A percentile compares a stretch with the other conserved stretches of the same genome.
Conservation (phyloP, 768 basidiomycete species). For the Mycena olivaceomarginata region DNA sequence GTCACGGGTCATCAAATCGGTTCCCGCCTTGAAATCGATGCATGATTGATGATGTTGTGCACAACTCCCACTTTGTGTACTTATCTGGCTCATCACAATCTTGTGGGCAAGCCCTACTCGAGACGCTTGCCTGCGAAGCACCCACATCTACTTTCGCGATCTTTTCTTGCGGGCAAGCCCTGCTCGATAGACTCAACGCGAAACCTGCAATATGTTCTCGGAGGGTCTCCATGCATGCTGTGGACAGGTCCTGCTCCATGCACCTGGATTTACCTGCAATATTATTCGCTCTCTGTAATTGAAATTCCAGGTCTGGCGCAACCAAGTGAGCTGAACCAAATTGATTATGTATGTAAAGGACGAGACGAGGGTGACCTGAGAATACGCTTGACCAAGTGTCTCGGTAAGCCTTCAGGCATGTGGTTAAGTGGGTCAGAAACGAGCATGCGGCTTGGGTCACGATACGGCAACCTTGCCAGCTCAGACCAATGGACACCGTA, state of each 20-base stretch:
- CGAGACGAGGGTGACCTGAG: too few relatives aligned
- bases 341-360: too few relatives aligned
- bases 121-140: too few relatives aligned
- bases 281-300: not conserved
- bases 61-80: not conserved
- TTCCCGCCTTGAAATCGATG: not conserved
- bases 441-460: too few relatives aligned
- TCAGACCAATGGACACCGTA: too few relatives aligned
- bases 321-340: not conserved
- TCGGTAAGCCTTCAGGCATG: too few relatives aligned
- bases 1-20: not conserved
- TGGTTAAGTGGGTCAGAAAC: too few relatives aligned
- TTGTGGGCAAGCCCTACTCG: not conserved
- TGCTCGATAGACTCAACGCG: not conserved
- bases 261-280: not conserved
- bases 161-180: not conserved
- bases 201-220: too few relatives aligned
- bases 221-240: too few relatives aligned
- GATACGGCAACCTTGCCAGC: too few relatives aligned
- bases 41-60: not conserved
- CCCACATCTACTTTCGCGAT: not conserved
- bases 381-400: too few relatives aligned
- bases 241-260: not conserved
- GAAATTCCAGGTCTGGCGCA: not conserved
- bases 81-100: not conserved